phyloP scores from a whole-genome alignment of 2,329 filamentous ascomycete genomes.

The Trichoderma guizhouense region DNA sequence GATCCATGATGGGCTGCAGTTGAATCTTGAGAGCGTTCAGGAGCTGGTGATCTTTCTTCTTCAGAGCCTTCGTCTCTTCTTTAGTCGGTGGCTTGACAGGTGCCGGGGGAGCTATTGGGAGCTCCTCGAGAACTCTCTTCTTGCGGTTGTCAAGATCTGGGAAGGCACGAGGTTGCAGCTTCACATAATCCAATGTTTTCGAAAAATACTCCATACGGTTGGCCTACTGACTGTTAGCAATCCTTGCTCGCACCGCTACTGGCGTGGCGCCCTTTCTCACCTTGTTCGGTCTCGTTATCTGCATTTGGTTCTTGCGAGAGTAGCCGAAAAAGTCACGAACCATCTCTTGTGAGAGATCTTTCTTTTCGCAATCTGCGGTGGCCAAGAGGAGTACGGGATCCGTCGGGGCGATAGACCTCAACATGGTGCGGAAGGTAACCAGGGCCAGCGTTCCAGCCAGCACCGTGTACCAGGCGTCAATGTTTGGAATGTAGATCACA shows the following conservation, averaged over 20 bases:
- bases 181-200: conserved; percentile 70
- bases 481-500: conserved; percentile 88
- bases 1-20: conserved; percentile 94
- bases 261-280: conserved; percentile 37
- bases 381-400: conserved; percentile 86
- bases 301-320: conserved; percentile 72
- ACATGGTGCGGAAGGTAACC: conserved; percentile 76
- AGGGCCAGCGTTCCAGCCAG: conserved; percentile 63
- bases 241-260: not conserved
- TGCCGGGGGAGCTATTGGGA: conserved; percentile 71
- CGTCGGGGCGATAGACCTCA: conserved; percentile 80
- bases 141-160: conserved; percentile 84
- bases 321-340: conserved; percentile 80
- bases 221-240: conserved; percentile 32
- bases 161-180: conserved; percentile 77
- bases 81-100: conserved; percentile 67
- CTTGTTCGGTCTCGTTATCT: conserved; percentile 63
- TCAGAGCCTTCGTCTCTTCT: conserved; percentile 75
- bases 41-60: conserved; percentile 76
- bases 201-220: conserved; percentile 78
- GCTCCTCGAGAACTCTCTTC: conserved; percentile 73
- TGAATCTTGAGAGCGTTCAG: conserved; percentile 85
- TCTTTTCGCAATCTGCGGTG: conserved; percentile 69
- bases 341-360: conserved; percentile 60
- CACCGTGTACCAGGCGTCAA: conserved; percentile 79